These are phyloP conservation scores for Trifolium subterraneum DNA, from an alignment of 306 rosid genomes.

Conservation along the genomic window DNA sequence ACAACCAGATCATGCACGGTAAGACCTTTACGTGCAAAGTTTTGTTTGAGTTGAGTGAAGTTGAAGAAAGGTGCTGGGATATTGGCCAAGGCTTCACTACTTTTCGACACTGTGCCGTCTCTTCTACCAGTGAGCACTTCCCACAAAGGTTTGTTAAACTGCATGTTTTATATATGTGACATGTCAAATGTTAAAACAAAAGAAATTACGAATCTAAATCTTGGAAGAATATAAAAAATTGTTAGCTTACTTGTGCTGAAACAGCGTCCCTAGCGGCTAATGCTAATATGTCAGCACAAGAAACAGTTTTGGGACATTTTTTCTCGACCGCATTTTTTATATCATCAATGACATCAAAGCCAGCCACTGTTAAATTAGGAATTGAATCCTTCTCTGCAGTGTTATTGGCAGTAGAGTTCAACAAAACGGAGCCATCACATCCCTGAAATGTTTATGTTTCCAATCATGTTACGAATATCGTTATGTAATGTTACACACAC, in stretches of 20 bases:
- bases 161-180: slow-evolving; percentile 27
- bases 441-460: slow-evolving; percentile 51
- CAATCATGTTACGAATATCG: slow-evolving; percentile 16
- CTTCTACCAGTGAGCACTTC: slow-evolving; percentile 67
- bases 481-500: background rate
- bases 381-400: slow-evolving; percentile 56
- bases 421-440: slow-evolving; percentile 63
- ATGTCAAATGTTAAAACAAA: no score
- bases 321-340: slow-evolving; percentile 55
- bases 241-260: slow-evolving; percentile 53
- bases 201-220: no score
- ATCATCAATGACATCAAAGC: slow-evolving; percentile 64
- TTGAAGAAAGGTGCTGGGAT: slow-evolving; percentile 56
- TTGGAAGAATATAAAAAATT: background rate
- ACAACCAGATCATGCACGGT: slow-evolving; percentile 59
- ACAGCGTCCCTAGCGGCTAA: slow-evolving; percentile 65
- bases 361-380: slow-evolving; percentile 52
- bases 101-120: slow-evolving; percentile 56
- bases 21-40: slow-evolving; percentile 55
- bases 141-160: slow-evolving; percentile 56
- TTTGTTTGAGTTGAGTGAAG: slow-evolving; percentile 54
- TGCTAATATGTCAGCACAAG: slow-evolving; percentile 70
- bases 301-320: slow-evolving; percentile 58
- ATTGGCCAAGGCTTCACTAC: slow-evolving; percentile 40
- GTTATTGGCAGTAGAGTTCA: slow-evolving; percentile 53